Conservation (phyloP, 495 filamentous ascomycete genomes). For the Lepidopterella palustris region DNA sequence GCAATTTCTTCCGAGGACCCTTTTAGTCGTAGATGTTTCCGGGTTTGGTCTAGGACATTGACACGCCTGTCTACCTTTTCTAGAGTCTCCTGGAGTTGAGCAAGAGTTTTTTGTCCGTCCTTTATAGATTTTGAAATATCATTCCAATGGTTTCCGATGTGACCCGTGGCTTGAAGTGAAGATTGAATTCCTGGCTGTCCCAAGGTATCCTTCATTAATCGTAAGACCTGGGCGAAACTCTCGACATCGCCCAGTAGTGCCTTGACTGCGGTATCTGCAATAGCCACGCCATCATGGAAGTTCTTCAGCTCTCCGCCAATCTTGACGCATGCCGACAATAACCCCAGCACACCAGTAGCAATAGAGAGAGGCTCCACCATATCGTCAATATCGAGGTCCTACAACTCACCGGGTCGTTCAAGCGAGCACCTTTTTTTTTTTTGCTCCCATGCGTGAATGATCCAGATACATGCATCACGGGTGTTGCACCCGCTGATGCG, state of each 20-base stretch:
- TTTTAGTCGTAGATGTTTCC: conserved; percentile 22
- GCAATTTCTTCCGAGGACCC: conserved; percentile 11
- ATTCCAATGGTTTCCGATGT: conserved; percentile 21
- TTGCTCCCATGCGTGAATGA: too few species aligned
- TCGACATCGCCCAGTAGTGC: conserved; percentile 21
- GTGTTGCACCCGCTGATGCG: too few species aligned
- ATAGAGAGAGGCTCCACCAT: conserved; percentile 27
- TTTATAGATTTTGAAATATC: conserved; percentile 10
- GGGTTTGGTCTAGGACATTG: conserved; percentile 13
- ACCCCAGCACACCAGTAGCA: conserved; percentile 7
- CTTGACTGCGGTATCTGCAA: conserved; percentile 12
- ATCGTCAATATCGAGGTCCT: too few species aligned
- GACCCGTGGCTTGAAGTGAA: conserved; percentile 10
- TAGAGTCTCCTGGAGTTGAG: conserved; percentile 7
- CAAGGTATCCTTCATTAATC: conserved; percentile 24
- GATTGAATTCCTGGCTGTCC: conserved; percentile 2
- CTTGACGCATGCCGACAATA: conserved; percentile 14
- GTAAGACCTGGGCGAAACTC: conserved; percentile 13
- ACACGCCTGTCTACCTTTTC: conserved; percentile 8
- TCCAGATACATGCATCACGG: too few species aligned
- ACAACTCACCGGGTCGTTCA: too few species aligned
- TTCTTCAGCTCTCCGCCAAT: conserved; percentile 14
- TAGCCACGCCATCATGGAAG: conserved; percentile 16
- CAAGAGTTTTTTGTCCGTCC: conserved; percentile 10
- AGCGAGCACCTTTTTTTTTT: too few species aligned